A percentile compares a stretch with the other conserved stretches of the same genome.
phyloP scores from a whole-genome alignment of 768 basidiomycete genomes.

The Trichaptum fuscoviolaceum region DNA sequence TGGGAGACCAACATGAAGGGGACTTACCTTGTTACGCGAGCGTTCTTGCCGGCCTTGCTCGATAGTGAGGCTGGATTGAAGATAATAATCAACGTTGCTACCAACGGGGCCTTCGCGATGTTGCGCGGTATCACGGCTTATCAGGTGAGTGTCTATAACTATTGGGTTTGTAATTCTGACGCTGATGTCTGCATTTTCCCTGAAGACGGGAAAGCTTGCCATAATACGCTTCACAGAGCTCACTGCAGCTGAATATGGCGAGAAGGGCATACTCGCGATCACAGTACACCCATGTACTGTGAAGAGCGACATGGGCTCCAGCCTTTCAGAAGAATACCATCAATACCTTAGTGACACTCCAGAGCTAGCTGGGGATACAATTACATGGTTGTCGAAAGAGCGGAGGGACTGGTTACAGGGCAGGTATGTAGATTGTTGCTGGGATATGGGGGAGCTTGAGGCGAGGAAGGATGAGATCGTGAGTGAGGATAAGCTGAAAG shows the following conservation, averaged over 20 bases:
- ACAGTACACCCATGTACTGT: not conserved
- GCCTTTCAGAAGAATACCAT: not conserved
- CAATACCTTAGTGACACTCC: not conserved
- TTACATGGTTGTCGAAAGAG: not conserved
- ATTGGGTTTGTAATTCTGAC: not conserved
- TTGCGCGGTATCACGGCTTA: not conserved
- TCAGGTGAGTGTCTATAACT: not conserved
- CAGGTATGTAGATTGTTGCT: conserved; percentile 1
- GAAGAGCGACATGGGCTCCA: not conserved
- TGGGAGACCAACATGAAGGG: not conserved
- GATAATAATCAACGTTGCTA: not conserved
- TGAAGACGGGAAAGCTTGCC: not conserved
- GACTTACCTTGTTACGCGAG: conserved; percentile 1
- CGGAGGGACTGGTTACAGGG: conserved; percentile 4
- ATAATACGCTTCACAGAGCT: not conserved
- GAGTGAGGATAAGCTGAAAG: conserved; percentile 1
- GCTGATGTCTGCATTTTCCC: not conserved
- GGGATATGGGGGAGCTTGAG: conserved; percentile 4
- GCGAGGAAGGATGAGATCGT: conserved; percentile 5
- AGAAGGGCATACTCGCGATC: not conserved
- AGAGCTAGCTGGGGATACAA: conserved; percentile 4
- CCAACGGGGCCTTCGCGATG: not conserved
- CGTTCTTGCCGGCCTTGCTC: not conserved
- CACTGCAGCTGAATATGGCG: conserved; percentile 1
- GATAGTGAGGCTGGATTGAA: not conserved